A percentile compares a stretch with the other conserved stretches of the same genome.
Evolutionary conservation across 2,329 filamentous ascomycete species (phyloP).

Genomic region (Epichloe typhina): DNA sequence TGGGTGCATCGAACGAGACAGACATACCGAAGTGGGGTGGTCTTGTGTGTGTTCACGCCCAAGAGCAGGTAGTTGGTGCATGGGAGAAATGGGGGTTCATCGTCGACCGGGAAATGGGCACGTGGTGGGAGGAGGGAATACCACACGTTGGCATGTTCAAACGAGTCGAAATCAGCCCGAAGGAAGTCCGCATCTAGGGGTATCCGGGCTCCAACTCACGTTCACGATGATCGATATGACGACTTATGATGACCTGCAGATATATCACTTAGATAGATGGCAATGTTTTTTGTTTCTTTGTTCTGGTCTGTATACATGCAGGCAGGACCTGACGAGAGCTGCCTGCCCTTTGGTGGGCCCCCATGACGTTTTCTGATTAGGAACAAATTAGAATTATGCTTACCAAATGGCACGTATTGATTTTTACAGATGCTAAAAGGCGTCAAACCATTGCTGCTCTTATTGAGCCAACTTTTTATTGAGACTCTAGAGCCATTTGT

Average conservation of each 20-base stretch:
- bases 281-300: not conserved
- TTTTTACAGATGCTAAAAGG: not conserved
- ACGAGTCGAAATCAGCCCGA: conserved; percentile 26
- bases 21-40: conserved; percentile 55
- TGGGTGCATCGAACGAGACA: conserved; percentile 24
- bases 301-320: not conserved
- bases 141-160: conserved; percentile 73
- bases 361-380: too few relatives aligned
- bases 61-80: conserved; percentile 47
- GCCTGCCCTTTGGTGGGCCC: too few relatives aligned
- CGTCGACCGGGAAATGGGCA: conserved; percentile 58
- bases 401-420: not conserved
- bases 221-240: not conserved
- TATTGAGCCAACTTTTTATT: conserved; percentile 30
- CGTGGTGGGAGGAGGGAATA: conserved; percentile 76
- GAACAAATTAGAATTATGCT: too few relatives aligned
- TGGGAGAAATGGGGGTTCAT: conserved; percentile 65
- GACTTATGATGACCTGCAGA: not conserved
- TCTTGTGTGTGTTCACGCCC: conserved; percentile 67
- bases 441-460: conserved; percentile 22
- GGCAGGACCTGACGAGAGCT: too few relatives aligned
- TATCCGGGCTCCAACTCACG: not conserved
- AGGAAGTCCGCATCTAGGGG: conserved; percentile 13
- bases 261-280: not conserved
- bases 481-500: conserved; percentile 29